Evolutionary conservation across 1,139 yeast species (phyloP).

Genomic region (Suhomyces panamericanus): DNA sequence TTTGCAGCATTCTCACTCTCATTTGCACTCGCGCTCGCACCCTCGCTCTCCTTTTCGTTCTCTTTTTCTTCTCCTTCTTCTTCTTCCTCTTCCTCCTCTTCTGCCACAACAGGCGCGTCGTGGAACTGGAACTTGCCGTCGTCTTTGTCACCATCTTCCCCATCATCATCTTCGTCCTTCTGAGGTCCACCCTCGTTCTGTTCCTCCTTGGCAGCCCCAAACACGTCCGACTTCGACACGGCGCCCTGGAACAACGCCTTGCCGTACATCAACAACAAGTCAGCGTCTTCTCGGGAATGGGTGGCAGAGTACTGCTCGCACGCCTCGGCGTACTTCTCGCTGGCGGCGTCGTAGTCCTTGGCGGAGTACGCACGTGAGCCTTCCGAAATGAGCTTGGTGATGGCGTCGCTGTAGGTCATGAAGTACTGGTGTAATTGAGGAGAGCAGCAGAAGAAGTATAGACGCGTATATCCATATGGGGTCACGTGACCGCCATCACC

Average conservation of each 20-base stretch:
- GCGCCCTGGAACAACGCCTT: slow-evolving; percentile 79
- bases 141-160: slow-evolving; percentile 18
- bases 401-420: slow-evolving; percentile 31
- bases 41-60: slow-evolving; percentile 20
- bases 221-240: slow-evolving; percentile 71
- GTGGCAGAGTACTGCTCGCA: slow-evolving; percentile 57
- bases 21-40: slow-evolving; percentile 24
- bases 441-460: no score
- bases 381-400: slow-evolving; percentile 50
- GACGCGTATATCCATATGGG: no score
- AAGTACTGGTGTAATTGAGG: not conserved
- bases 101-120: slow-evolving; percentile 51
- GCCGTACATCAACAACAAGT: slow-evolving; percentile 74
- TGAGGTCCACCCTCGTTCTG: slow-evolving; percentile 22
- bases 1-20: slow-evolving; percentile 18
- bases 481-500: not conserved
- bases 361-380: slow-evolving; percentile 64
- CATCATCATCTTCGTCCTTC: slow-evolving; percentile 22
- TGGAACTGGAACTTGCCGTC: slow-evolving; percentile 53
- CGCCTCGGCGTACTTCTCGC: slow-evolving; percentile 72
- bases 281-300: slow-evolving; percentile 62
- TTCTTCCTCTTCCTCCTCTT: slow-evolving; percentile 36
- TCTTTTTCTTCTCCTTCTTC: slow-evolving; percentile 26
- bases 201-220: slow-evolving; percentile 53
- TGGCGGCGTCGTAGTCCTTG: slow-evolving; percentile 67